Evolutionary conservation across 768 basidiomycete species (phyloP), one percentile per base, ranked within the genome.

Genomic region (Pulveroboletus sp.): DNA sequence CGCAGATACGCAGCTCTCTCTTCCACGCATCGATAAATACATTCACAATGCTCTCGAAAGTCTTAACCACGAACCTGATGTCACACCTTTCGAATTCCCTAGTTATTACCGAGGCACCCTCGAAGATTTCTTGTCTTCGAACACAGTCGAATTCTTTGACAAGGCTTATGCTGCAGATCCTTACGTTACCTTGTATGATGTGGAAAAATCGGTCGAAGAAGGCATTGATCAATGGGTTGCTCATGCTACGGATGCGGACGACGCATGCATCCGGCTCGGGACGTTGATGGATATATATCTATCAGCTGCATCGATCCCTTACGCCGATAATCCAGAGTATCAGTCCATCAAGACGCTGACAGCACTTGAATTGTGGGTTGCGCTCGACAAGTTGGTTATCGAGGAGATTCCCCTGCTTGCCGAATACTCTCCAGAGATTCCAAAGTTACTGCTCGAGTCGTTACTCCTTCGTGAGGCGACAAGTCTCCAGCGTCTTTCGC

Each of bases 261-360:
- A 38, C 1, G 60, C 57, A 3, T 62, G 63, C 0, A 11, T 19
- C 4, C 48, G 50, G 19, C 51, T 62, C 19, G 55, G 53, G 47
- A 27, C 55, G 2, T 67, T 61, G 37, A 63, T 64, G 33, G 43
- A 34, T 10, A 19, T 47, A 5, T 69, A 73, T 29, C 24, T 25
- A 19, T 41, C 37, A 13, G 21, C 16, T n/a, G 37, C 37, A 23
- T 20, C 19, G 19, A 23, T 20, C 12, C 19, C 37, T 20, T 39
- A 52, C 52, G 10, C 0, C 40, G 49, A 40, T n/a, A 16, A 40
- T 27, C 40, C 40, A 9, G 40, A 40, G 19, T 12, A 17, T 68
- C 65, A 64, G 4, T 40, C 76, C 0, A 48, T 71, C 5, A 71
- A 75, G 65, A 44, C 78, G 23, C 57, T 80, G 38, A 63, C 62